Evolutionary conservation across 202 grass and related monocot genomes (phyloP).

Genomic region (Zizania palustris): DNA sequence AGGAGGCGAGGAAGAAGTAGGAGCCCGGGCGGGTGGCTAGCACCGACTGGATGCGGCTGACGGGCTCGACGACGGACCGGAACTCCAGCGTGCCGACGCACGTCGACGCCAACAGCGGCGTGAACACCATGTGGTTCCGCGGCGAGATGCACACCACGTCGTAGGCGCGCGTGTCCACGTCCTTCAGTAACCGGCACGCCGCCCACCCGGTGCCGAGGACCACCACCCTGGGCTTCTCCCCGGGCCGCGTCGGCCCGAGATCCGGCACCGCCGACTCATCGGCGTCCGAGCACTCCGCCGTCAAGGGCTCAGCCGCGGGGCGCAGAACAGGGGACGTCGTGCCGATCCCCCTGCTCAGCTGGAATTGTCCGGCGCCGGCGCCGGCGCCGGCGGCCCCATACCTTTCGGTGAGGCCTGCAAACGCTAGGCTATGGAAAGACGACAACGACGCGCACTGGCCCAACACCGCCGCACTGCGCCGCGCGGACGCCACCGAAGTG

Average conservation of each 20-base stretch:
- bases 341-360: constrained; percentile 48
- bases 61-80: constrained; percentile 85
- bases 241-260: constrained; percentile 54
- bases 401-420: constrained; percentile 22
- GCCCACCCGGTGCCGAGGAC: constrained; percentile 93
- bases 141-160: constrained; percentile 92
- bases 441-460: constrained; percentile 12
- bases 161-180: constrained; percentile 69
- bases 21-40: constrained; percentile 61
- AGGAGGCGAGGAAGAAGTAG: constrained; percentile 80
- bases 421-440: constrained; percentile 38
- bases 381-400: not conserved
- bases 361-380: not conserved
- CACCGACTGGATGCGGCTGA: constrained; percentile 84
- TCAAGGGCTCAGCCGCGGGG: constrained; percentile 22
- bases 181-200: constrained; percentile 83
- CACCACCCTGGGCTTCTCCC: constrained; percentile 78
- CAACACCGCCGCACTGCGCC: constrained; percentile 15
- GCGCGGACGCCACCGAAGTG: constrained; percentile 16
- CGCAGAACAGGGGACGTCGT: constrained; percentile 29
- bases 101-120: constrained; percentile 87
- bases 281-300: constrained; percentile 42
- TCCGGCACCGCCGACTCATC: constrained; percentile 41
- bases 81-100: constrained; percentile 97
- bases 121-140: constrained; percentile 98